Conservation (phyloP, 176 grass and related monocot species). For the Dendrocalamus sinicus region DNA sequence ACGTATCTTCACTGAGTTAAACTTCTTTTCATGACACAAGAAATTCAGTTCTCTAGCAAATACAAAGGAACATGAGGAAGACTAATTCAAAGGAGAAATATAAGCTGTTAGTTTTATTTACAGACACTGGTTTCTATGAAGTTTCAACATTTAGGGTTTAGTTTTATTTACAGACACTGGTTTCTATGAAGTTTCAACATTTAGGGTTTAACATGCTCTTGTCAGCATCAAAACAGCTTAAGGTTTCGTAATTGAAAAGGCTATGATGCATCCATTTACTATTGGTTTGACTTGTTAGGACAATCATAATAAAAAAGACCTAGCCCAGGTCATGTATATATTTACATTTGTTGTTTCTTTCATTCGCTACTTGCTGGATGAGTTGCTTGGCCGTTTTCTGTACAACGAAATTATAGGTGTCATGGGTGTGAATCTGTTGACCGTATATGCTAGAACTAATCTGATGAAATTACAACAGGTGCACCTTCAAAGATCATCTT, state of each 20-base stretch:
- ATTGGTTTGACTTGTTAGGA: not conserved
- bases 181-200: too few relatives aligned
- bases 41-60: not conserved
- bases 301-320: not conserved
- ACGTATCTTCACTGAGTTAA: not conserved
- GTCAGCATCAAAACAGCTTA: not conserved
- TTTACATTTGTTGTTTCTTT: not conserved
- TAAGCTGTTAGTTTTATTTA: not conserved
- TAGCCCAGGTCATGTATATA: not conserved
- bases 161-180: not conserved
- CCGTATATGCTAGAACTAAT: not conserved
- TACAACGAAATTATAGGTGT: not conserved
- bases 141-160: not conserved
- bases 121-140: too few relatives aligned
- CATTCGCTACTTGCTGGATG: not conserved
- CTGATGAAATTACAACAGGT: slow-evolving; percentile 55
- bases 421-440: not conserved
- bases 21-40: not conserved
- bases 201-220: not conserved
- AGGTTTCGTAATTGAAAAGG: not conserved
- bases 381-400: slow-evolving; percentile 7
- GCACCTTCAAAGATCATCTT: slow-evolving; percentile 79
- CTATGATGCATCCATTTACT: not conserved
- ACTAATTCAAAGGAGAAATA: not conserved
- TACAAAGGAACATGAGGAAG: not conserved